phyloP scores from a whole-genome alignment of 208 protist species.

The Wallacemonas rigidus region DNA sequence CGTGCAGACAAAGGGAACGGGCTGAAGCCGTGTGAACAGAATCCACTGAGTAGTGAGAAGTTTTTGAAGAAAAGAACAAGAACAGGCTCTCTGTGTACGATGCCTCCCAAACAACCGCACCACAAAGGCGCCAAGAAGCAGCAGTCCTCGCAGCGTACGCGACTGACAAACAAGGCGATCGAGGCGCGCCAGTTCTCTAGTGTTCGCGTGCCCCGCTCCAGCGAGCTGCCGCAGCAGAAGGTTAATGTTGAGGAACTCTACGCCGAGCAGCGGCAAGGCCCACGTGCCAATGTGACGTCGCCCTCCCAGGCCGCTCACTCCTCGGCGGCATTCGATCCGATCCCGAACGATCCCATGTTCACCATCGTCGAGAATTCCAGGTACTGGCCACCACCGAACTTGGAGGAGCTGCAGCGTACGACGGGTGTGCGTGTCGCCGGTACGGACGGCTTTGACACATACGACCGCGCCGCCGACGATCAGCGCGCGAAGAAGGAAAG shows the following conservation, averaged over 20 bases:
- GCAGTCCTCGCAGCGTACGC: constrained; percentile 57
- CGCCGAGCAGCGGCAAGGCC: constrained; percentile 11
- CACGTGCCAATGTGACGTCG: no score
- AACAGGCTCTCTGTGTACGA: not conserved
- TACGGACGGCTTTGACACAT: constrained; percentile 76
- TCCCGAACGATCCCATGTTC: constrained; percentile 78
- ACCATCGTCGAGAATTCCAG: constrained; percentile 52
- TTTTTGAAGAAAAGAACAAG: not conserved
- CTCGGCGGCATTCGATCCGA: constrained; percentile 62
- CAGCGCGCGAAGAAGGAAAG: constrained; percentile 50
- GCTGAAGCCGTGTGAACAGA: not conserved
- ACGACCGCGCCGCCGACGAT: constrained; percentile 80
- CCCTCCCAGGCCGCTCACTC: not conserved
- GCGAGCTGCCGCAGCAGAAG: constrained; percentile 45
- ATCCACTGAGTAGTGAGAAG: not conserved
- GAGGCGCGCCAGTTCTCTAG: constrained; percentile 81
- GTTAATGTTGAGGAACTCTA: constrained; percentile 66
- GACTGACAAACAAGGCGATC: constrained; percentile 74
- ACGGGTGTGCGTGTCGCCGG: constrained; percentile 37
- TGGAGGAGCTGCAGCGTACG: constrained; percentile 57
- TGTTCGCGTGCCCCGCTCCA: constrained; percentile 58
- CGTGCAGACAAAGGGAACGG: no score
- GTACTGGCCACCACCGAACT: constrained; percentile 74
- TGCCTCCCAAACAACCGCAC: constrained; percentile 25
- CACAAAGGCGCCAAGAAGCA: constrained; percentile 31